Evolutionary conservation across 192 early-diverging fungal genomes (phyloP).

Genomic region (Coemansia sp.): DNA sequence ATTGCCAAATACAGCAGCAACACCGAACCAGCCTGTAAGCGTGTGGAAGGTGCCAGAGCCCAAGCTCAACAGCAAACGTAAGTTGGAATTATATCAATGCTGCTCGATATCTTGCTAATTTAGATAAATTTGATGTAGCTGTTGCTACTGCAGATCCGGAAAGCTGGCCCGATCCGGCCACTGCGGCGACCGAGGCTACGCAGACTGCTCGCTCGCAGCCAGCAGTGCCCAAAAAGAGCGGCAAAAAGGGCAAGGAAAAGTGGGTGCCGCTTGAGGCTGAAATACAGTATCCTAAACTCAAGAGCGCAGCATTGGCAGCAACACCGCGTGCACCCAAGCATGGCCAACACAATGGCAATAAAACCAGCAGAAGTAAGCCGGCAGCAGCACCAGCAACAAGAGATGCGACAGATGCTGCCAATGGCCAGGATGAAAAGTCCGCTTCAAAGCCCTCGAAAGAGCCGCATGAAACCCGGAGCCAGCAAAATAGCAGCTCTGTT

Average conservation of each 20-base stretch:
- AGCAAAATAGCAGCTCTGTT: conserved; percentile 2
- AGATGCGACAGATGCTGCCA: conserved; percentile 3
- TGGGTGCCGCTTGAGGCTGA: conserved; percentile 51
- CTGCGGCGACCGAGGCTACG: conserved; percentile 31
- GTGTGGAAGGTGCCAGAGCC: conserved; percentile 57
- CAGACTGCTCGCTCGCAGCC: conserved; percentile 10
- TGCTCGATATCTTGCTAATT: not conserved
- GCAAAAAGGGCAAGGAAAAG: conserved; percentile 52
- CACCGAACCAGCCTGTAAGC: conserved; percentile 39
- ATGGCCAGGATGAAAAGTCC: conserved; percentile 10
- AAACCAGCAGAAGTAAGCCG: conserved; percentile 7
- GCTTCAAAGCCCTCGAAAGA: conserved; percentile 15
- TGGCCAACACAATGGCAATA: conserved; percentile 14
- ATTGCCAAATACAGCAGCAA: conserved; percentile 8
- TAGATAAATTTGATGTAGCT: conserved; percentile 15
- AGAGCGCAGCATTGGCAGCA: conserved; percentile 19
- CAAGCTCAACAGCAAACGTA: conserved; percentile 24
- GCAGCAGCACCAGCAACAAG: conserved; percentile 2
- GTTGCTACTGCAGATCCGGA: conserved; percentile 27
- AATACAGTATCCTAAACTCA: conserved; percentile 51
- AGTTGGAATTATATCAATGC: conserved; percentile 7
- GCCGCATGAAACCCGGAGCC: conserved; percentile 6
- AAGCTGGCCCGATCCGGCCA: conserved; percentile 55
- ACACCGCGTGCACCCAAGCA: conserved; percentile 25
- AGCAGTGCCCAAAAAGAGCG: conserved; percentile 25